phyloP scores from a whole-genome alignment of 1,284 basidiomycete genomes.

The Rhodotorula sp. region DNA sequence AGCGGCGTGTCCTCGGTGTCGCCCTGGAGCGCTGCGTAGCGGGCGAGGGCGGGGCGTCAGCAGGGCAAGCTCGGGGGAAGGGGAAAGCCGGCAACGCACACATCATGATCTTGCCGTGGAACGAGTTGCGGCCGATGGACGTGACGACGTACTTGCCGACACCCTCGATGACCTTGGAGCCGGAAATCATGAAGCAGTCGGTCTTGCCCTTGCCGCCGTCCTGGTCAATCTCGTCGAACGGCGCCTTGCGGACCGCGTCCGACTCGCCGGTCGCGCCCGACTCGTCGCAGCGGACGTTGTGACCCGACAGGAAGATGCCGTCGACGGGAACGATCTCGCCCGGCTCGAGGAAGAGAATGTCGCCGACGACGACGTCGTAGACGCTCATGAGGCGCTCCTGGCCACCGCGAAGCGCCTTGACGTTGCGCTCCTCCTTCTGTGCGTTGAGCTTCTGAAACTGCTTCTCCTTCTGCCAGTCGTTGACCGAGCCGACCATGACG shows the following conservation, averaged over 20 bases:
- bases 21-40: conserved; percentile 66
- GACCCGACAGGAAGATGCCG: conserved; percentile 86
- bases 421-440: conserved; percentile 90
- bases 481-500: conserved; percentile 81
- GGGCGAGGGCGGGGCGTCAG: background rate
- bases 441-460: conserved; percentile 92
- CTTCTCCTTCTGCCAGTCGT: conserved; percentile 96
- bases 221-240: conserved; percentile 72
- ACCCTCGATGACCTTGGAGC: conserved; percentile 93
- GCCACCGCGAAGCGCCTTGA: conserved; percentile 88
- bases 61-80: background rate
- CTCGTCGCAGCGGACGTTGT: conserved; percentile 95
- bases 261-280: conserved; percentile 95
- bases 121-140: conserved; percentile 85
- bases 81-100: conserved; percentile 57
- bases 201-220: conserved; percentile 61
- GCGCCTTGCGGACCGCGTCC: conserved; percentile 86
- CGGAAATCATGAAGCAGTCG: conserved; percentile 91
- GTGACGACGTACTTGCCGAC: conserved; percentile 91
- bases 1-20: conserved; percentile 86
- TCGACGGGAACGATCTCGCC: conserved; percentile 96
- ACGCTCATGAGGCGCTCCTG: conserved; percentile 77
- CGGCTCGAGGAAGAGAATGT: conserved; percentile 86
- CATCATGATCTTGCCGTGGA: conserved; percentile 96
- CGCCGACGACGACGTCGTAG: conserved; percentile 91